A percentile compares a stretch with the other conserved stretches of the same genome.
These are phyloP conservation scores for Blastocystis sp. DNA, from an alignment of 352 stramenopile species.

Conservation along the genomic window DNA sequence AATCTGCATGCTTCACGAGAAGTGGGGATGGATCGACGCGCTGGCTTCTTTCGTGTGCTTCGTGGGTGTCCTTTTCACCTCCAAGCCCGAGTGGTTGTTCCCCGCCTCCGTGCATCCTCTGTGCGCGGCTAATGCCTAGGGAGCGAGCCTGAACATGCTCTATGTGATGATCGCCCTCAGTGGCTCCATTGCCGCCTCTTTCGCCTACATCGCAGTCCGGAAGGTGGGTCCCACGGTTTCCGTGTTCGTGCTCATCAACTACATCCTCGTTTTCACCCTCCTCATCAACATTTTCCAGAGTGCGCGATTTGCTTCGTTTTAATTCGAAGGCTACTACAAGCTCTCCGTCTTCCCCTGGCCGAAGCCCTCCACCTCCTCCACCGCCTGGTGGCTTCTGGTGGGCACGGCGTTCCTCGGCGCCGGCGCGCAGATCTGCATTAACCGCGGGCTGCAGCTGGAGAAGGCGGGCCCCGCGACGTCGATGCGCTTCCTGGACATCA, in stretches of 20 bases:
- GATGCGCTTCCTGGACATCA: constrained; percentile 71
- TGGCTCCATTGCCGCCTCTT: constrained; percentile 63
- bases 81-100: constrained; percentile 49
- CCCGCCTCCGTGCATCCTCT: neutral
- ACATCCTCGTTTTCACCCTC: constrained; percentile 63
- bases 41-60: constrained; percentile 37
- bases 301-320: neutral
- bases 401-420: constrained; percentile 44
- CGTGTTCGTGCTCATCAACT: constrained; percentile 68
- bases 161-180: constrained; percentile 62
- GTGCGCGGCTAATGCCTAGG: neutral
- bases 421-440: constrained; percentile 69
- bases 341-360: constrained; percentile 59
- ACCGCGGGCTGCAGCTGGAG: constrained; percentile 70
- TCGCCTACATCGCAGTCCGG: constrained; percentile 66
- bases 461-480: constrained; percentile 70
- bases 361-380: neutral
- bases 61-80: constrained; percentile 60
- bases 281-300: constrained; percentile 68
- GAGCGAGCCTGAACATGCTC: constrained; percentile 6
- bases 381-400: constrained; percentile 47
- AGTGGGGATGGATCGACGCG: constrained; percentile 66
- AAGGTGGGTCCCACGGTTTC: constrained; percentile 65
- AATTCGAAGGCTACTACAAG: constrained; percentile 35
- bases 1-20: constrained; percentile 69